Conservation (phyloP, 768 basidiomycete species). For the Cystobasidium onofrii region DNA sequence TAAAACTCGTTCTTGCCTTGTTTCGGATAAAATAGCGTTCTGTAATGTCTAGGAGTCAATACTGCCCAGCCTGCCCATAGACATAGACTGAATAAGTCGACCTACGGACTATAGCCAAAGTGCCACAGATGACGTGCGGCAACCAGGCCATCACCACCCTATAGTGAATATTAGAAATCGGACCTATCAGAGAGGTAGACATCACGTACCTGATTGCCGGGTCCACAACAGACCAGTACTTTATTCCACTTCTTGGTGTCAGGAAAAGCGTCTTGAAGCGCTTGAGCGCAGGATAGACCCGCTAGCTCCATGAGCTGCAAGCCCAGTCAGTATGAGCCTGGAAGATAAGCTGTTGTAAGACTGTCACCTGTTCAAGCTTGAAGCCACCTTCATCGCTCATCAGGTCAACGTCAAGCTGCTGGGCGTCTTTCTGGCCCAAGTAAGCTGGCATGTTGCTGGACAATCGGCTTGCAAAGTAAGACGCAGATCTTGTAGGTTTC, state of each 20-base stretch:
- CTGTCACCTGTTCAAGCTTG: constrained; percentile 82
- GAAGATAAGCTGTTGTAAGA: too few species aligned
- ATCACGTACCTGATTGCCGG: constrained; percentile 65
- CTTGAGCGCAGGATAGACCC: constrained; percentile 85
- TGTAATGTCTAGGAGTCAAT: too few species aligned
- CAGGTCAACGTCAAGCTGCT: constrained; percentile 83
- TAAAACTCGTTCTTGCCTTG: constrained; percentile 91
- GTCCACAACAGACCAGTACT: constrained; percentile 92
- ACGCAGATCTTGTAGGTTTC: neutral
- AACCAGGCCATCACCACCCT: constrained; percentile 86
- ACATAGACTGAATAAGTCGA: too few species aligned
- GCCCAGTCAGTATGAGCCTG: too few species aligned
- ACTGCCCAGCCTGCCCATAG: too few species aligned
- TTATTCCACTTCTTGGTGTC: constrained; percentile 55
- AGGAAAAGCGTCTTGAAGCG: constrained; percentile 69
- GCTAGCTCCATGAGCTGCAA: constrained; percentile 91
- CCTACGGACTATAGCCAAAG: constrained; percentile 45
- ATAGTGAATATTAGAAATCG: neutral
- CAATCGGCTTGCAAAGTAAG: neutral
- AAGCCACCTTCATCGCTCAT: constrained; percentile 75
- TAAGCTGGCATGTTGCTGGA: constrained; percentile 30
- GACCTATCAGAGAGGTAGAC: neutral
- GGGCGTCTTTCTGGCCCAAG: constrained; percentile 30
- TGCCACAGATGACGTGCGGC: constrained; percentile 82
- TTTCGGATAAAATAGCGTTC: constrained; percentile 87